phyloP scores from a whole-genome alignment of 108 stramenopile species.

The Mediolabrus comicus region DNA sequence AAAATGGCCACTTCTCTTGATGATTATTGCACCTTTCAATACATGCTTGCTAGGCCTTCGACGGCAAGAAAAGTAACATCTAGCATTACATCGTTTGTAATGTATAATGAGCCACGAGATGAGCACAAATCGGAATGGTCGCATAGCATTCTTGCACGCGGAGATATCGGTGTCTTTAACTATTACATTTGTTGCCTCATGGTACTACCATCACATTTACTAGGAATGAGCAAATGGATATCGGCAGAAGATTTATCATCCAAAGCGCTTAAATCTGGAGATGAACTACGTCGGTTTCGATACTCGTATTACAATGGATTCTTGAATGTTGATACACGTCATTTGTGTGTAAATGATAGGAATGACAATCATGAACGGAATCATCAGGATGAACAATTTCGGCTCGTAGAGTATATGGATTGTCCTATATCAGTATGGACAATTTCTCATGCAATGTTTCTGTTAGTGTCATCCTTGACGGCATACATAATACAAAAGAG shows the following conservation, averaged over 20 bases:
- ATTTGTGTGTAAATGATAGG: background rate
- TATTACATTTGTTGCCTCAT: conserved; percentile 7
- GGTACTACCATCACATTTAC: conserved; percentile 9
- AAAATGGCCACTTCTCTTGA: conserved; percentile 1
- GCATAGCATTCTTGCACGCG: background rate
- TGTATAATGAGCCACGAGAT: background rate
- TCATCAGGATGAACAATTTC: background rate
- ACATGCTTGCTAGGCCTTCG: background rate
- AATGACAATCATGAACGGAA: background rate
- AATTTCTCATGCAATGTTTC: background rate
- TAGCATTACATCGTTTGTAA: conserved; percentile 4
- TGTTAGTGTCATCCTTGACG: background rate
- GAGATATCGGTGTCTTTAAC: background rate
- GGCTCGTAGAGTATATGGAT: conserved; percentile 2
- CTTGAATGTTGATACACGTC: background rate
- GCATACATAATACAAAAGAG: background rate
- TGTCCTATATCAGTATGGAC: background rate
- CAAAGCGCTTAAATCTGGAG: background rate
- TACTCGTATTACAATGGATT: conserved; percentile 3
- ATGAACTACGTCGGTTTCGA: background rate
- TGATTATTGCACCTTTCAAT: conserved; percentile 4
- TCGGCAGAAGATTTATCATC: conserved; percentile 2
- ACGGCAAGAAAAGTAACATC: background rate
- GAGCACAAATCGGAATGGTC: background rate
- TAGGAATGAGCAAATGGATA: conserved; percentile 12